A percentile compares a stretch with the other conserved stretches of the same genome.
phyloP scores from a whole-genome alignment of 306 rosid genomes.

The Ceratonia siliqua region DNA sequence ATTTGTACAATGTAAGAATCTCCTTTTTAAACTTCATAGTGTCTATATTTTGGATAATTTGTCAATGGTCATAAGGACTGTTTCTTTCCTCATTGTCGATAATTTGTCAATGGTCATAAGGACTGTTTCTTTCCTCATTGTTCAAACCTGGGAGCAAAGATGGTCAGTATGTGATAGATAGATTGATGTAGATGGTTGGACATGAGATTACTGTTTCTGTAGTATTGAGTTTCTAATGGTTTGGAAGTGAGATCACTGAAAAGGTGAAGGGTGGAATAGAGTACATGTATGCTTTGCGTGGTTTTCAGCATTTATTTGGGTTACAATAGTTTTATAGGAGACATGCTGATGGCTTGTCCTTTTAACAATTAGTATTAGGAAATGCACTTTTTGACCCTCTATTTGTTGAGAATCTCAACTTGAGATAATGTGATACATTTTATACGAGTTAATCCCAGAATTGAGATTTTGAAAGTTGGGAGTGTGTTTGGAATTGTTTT shows the following conservation, averaged over 20 bases:
- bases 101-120: slow-evolving; percentile 1
- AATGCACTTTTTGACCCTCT: background rate
- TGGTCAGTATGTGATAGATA: background rate
- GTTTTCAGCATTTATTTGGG: background rate
- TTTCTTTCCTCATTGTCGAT: background rate
- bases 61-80: background rate
- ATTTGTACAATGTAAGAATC: background rate
- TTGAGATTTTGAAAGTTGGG: background rate
- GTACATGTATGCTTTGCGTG: background rate
- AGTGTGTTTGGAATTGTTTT: background rate
- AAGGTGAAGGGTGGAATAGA: background rate
- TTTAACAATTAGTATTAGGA: background rate
- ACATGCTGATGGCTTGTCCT: background rate
- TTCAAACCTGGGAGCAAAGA: background rate
- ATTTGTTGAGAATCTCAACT: background rate
- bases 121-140: background rate
- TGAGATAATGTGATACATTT: background rate
- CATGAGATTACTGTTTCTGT: background rate
- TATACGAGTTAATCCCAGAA: background rate
- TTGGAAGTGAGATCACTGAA: background rate
- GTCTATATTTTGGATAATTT: background rate
- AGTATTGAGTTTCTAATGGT: no score
- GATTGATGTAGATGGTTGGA: background rate
- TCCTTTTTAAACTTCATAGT: background rate
- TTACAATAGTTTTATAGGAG: background rate